Evolutionary conservation across 140 eudicot genomes (phyloP), one percentile per base, ranked within the genome.

Genomic region (Oenanthe javanica): DNA sequence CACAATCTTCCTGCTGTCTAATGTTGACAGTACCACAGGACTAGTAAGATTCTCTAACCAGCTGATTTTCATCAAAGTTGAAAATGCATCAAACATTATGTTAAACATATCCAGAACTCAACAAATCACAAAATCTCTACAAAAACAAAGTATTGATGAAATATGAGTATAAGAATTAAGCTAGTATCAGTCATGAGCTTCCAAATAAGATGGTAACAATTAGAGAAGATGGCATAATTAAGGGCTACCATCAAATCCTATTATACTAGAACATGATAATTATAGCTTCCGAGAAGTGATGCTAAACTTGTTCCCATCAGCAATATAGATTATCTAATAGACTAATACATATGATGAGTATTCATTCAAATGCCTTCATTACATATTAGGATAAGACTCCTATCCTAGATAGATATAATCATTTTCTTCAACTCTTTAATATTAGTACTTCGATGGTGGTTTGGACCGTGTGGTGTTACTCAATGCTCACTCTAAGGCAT

Each of bases 1-100:
- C 67, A 94, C 93, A 78, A 94, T 83, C 81, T 87, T 83, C 72
- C 97, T 94, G 82, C 84, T 82, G 72, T 88, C 96, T 59, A 89
- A 79, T 57, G 98, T 92, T 27, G 98, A 89, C 36, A 92, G 78
- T 86, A 92, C 87, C 83, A 94, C 97, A 3, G 98, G 98, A 78
- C 89, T 83, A 75, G 83, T 84, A 31, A 84, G 88, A 15, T 42
- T 84, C 71, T 88, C 93, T 51, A 86, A 70, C 89, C 86, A 90
- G 59, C 98, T 90, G 82, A 40, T 46, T 14, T 47, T 64, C 78
- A 66, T 79, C 48, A 38, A 54, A 55, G 64, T 78, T 78, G 81
- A 9, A 3, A 59, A 78, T 23, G 27, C 31, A 31, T 77, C n/a
- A 52, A 12, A 54, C 31, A 76, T 21, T 48, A 48, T 47, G 11